Percentiles rank a stretch among this genome's conserved stretches.
phyloP scores from a whole-genome alignment of 495 filamentous ascomycete species.

The Neurospora cerealis region DNA sequence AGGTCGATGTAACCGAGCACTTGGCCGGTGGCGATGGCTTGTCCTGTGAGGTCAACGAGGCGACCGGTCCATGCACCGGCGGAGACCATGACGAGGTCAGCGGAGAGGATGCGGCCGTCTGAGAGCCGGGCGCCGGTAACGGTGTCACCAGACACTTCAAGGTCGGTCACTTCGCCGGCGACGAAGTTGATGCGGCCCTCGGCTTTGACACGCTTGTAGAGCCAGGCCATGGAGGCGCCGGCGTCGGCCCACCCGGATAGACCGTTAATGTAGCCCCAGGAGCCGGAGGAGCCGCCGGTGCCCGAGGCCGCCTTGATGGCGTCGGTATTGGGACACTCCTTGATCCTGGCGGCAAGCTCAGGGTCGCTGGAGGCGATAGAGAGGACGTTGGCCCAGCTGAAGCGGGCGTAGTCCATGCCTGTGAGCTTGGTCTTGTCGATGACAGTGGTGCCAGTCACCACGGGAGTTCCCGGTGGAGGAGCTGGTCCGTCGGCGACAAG shows the following conservation, averaged over 20 bases:
- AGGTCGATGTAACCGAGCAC: conserved; percentile 66
- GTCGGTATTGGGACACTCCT: conserved; percentile 38
- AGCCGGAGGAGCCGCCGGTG: conserved; percentile 43
- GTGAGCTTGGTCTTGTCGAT: conserved; percentile 29
- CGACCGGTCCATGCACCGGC: conserved; percentile 76
- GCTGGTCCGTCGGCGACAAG: conserved; percentile 45
- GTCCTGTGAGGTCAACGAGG: conserved; percentile 69
- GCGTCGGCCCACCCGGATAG: conserved; percentile 80
- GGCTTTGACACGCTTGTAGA: conserved; percentile 41
- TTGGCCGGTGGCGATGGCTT: conserved; percentile 70
- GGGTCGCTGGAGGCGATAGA: conserved; percentile 26
- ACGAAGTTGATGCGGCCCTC: conserved; percentile 54
- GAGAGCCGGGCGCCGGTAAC: conserved; percentile 46
- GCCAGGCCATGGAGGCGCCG: conserved; percentile 55
- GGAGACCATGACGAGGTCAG: conserved; percentile 69
- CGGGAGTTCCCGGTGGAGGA: neutral
- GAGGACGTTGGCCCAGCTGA: conserved; percentile 55
- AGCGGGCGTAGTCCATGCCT: conserved; percentile 54
- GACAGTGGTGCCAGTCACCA: conserved; percentile 13
- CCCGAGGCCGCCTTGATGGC: conserved; percentile 39
- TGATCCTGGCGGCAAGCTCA: conserved; percentile 37
- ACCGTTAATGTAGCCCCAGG: conserved; percentile 73
- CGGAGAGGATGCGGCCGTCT: conserved; percentile 43
- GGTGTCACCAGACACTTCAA: conserved; percentile 32
- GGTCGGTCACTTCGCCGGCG: conserved; percentile 47